A percentile compares a stretch with the other conserved stretches of the same genome.
Evolutionary conservation across 495 filamentous ascomycete species (phyloP).

Genomic region (Aspergillus coremiiformis): DNA sequence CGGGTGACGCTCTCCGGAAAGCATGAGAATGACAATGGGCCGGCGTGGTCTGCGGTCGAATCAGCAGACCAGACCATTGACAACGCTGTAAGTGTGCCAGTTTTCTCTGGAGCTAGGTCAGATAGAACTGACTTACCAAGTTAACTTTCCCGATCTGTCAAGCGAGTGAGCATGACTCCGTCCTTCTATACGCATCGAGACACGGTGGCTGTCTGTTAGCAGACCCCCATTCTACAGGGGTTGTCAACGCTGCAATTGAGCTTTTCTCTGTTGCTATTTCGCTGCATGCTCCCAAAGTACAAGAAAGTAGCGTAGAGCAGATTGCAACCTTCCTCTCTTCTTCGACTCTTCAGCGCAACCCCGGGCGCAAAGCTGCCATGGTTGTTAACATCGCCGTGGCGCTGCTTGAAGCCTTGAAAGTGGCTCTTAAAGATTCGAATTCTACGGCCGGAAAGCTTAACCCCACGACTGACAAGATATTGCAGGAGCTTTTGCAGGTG

Average conservation of each 20-base stretch:
- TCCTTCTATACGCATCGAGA: slow-evolving; percentile 61
- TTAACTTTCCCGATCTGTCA: slow-evolving; percentile 68
- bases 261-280: slow-evolving; percentile 87
- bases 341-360: slow-evolving; percentile 71
- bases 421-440: slow-evolving; percentile 70
- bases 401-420: slow-evolving; percentile 70
- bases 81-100: slow-evolving; percentile 43
- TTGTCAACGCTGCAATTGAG: slow-evolving; percentile 86
- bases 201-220: slow-evolving; percentile 46
- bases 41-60: slow-evolving; percentile 54
- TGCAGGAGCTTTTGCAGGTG: slow-evolving; percentile 76
- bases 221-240: slow-evolving; percentile 84
- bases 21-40: slow-evolving; percentile 48
- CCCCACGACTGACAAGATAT: slow-evolving; percentile 70
- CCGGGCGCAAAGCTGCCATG: slow-evolving; percentile 81
- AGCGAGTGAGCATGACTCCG: slow-evolving; percentile 84
- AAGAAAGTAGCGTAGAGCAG: slow-evolving; percentile 92
- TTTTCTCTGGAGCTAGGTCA: not conserved
- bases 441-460: slow-evolving; percentile 68
- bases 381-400: slow-evolving; percentile 83
- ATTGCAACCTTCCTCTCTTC: slow-evolving; percentile 79
- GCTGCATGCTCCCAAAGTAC: slow-evolving; percentile 78
- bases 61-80: slow-evolving; percentile 66
- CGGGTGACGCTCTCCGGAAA: slow-evolving; percentile 63
- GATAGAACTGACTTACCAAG: slow-evolving; percentile 19